Conservation (phyloP, 2,329 filamentous ascomycete genomes). For the Penicillium sp. region DNA sequence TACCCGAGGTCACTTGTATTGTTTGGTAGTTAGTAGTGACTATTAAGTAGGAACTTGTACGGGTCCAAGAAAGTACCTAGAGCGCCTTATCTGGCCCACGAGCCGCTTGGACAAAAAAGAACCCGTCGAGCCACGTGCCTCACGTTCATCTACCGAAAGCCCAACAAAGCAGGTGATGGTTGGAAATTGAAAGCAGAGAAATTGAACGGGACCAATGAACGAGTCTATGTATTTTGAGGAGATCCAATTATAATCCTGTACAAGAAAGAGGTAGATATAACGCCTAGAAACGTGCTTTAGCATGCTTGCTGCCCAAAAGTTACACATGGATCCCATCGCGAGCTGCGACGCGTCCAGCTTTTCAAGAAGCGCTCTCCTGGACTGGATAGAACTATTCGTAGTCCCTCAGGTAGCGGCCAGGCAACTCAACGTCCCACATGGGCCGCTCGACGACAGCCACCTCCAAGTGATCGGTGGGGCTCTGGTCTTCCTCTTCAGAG, state of each 20-base stretch:
- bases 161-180: no score
- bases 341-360: slow-evolving; percentile 5
- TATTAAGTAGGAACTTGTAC: no score
- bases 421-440: slow-evolving; percentile 72
- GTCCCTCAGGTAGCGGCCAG: slow-evolving; percentile 62
- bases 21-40: no score
- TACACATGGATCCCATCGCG: slow-evolving; percentile 8
- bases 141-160: no score
- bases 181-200: neutral
- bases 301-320: slow-evolving; percentile 14
- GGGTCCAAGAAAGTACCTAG: no score
- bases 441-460: slow-evolving; percentile 85
- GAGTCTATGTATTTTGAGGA: slow-evolving; percentile 9
- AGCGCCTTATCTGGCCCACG: no score
- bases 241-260: slow-evolving; percentile 14
- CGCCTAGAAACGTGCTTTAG: slow-evolving; percentile 17
- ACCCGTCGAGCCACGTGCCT: no score
- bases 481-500: slow-evolving; percentile 24
- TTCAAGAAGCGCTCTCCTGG: neutral
- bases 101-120: no score
- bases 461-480: slow-evolving; percentile 46
- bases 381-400: slow-evolving; percentile 35
- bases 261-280: slow-evolving; percentile 7
- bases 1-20: no score
- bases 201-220: neutral